These are phyloP conservation scores for Lachnellula subtilissima DNA, from an alignment of 2,329 filamentous ascomycete species.

Conservation along the genomic window DNA sequence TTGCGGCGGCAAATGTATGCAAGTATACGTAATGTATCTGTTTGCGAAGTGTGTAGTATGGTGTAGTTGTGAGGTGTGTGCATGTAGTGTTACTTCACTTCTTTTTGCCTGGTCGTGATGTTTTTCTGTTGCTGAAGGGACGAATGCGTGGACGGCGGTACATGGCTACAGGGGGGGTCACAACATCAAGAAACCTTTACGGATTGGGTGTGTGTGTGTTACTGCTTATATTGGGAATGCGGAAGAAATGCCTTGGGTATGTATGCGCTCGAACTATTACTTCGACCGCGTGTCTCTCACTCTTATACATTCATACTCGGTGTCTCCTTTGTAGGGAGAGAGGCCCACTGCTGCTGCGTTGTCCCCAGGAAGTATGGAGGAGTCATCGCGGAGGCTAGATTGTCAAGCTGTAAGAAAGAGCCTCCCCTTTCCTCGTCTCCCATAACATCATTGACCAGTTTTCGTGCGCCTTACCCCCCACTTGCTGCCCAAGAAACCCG, in stretches of 20 bases:
- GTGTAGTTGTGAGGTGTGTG: not conserved
- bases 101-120: not conserved
- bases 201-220: not conserved
- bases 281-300: not conserved
- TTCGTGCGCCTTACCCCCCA: slow-evolving; percentile 8
- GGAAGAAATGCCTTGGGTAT: not conserved
- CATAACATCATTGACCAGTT: slow-evolving; percentile 3
- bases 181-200: not conserved
- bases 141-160: not conserved
- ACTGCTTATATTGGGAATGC: not conserved
- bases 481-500: slow-evolving; percentile 13
- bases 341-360: slow-evolving; percentile 2
- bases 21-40: not conserved
- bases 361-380: not conserved
- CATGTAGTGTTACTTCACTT: not conserved
- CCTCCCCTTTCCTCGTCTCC: not conserved
- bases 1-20: not conserved
- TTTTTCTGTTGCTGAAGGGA: not conserved
- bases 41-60: too few relatives aligned
- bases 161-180: not conserved
- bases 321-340: not conserved
- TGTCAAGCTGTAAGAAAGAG: slow-evolving; percentile 8
- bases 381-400: slow-evolving; percentile 8
- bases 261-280: not conserved
- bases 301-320: not conserved